A percentile compares a stretch with the other conserved stretches of the same genome.
Evolutionary conservation across 75 land plant species (phyloP).

Genomic region (Cunninghamia lanceolata): DNA sequence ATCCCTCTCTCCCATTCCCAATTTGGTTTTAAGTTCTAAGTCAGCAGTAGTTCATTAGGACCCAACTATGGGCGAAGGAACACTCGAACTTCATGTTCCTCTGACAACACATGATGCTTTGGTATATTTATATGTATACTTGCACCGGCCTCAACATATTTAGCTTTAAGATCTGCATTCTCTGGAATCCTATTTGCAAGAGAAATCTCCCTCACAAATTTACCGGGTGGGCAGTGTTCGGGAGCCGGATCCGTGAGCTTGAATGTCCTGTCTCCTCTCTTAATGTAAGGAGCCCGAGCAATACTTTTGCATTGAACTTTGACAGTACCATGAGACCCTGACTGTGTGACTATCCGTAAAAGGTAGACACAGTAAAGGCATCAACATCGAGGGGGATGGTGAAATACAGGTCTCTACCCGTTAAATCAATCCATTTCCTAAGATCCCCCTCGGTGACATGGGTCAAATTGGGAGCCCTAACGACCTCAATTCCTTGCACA

Average conservation of each 20-base stretch:
- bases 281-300: conserved; percentile 64
- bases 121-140: conserved; percentile 92
- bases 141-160: conserved; percentile 75
- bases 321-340: conserved; percentile 84
- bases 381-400: conserved; percentile 71
- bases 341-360: conserved; percentile 84
- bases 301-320: conserved; percentile 83
- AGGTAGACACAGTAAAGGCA: conserved; percentile 83
- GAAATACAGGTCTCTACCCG: conserved; percentile 80
- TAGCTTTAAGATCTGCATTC: conserved; percentile 93
- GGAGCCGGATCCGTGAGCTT: conserved; percentile 83
- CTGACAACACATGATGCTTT: conserved; percentile 73
- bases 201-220: conserved; percentile 87
- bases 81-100: conserved; percentile 90
- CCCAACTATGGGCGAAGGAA: conserved; percentile 77
- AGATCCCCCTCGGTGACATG: too few relatives aligned
- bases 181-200: conserved; percentile 95
- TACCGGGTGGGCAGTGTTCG: conserved; percentile 96
- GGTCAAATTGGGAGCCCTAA: too few relatives aligned
- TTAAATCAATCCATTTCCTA: conserved; percentile 80
- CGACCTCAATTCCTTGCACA: too few relatives aligned
- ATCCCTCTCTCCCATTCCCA: not conserved
- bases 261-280: conserved; percentile 86
- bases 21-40: conserved; percentile 16
- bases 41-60: conserved; percentile 60